Evolutionary conservation across 768 basidiomycete genomes (phyloP).

Genomic region (Daedaleopsis nitida): DNA sequence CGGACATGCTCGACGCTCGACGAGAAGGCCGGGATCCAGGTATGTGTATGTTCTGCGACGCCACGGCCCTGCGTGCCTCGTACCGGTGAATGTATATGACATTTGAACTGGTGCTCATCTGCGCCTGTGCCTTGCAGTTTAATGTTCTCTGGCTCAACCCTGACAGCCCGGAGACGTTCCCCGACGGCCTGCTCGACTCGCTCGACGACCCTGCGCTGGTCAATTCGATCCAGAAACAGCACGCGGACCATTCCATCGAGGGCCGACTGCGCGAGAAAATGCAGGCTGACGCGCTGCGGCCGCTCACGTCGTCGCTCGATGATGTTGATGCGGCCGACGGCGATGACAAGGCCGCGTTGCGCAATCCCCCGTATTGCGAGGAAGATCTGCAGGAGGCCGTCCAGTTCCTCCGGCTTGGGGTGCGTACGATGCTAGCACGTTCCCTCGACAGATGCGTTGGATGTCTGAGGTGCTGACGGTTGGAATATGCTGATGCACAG

Average conservation of each 20-base stretch:
- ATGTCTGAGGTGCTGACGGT: background rate
- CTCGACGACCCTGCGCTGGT: constrained; percentile 43
- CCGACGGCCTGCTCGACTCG: constrained; percentile 62
- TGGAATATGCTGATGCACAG: constrained; percentile 38
- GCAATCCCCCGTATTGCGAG: constrained; percentile 42
- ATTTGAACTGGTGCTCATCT: background rate
- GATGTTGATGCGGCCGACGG: constrained; percentile 32
- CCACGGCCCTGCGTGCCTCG: too few relatives aligned
- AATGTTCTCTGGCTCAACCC: constrained; percentile 83
- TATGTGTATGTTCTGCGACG: constrained; percentile 34
- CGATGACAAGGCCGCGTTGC: constrained; percentile 25
- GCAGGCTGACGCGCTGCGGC: constrained; percentile 69
- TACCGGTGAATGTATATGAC: too few relatives aligned
- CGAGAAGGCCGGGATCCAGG: constrained; percentile 68
- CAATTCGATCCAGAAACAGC: constrained; percentile 27
- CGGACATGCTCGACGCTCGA: constrained; percentile 76
- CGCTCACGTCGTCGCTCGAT: constrained; percentile 39
- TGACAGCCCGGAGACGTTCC: constrained; percentile 62
- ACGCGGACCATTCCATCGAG: constrained; percentile 32
- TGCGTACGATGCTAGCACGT: constrained; percentile 30
- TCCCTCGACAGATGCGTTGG: constrained; percentile 8
- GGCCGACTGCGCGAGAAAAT: constrained; percentile 72
- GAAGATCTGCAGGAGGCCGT: constrained; percentile 67
- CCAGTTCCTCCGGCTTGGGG: constrained; percentile 68
- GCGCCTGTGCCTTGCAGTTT: constrained; percentile 52